Conservation (phyloP, 2,329 filamentous ascomycete species). For the Cyclaneusma minus region DNA sequence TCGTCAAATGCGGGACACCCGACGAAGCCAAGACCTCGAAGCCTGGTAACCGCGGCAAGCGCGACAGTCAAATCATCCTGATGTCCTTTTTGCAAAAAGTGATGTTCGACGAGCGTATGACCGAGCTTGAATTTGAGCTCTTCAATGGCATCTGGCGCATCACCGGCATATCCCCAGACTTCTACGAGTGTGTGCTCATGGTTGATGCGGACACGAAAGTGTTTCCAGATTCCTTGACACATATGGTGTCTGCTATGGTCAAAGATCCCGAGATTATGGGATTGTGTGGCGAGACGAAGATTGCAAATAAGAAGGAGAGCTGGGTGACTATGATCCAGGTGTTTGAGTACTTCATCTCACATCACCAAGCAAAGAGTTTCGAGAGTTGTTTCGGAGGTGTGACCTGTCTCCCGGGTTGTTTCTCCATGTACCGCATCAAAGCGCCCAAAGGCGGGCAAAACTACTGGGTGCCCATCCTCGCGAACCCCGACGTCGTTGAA, state of each 20-base stretch:
- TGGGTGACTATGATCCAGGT: constrained; percentile 99
- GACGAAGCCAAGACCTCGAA: constrained; percentile 71
- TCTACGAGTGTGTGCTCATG: constrained; percentile 96
- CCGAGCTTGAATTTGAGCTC: constrained; percentile 97
- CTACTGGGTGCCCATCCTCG: constrained; percentile 98
- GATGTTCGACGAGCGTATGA: constrained; percentile 99
- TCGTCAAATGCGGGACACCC: constrained; percentile 91
- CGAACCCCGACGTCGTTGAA: constrained; percentile 96
- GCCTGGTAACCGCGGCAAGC: constrained; percentile 93
- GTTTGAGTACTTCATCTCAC: constrained; percentile 98
- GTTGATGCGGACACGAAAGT: constrained; percentile 98
- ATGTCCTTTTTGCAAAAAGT: constrained; percentile 99
- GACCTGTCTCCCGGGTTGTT: constrained; percentile 93
- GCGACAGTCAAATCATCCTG: constrained; percentile 95
- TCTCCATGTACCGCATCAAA: constrained; percentile 99
- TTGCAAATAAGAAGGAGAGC: constrained; percentile 88
- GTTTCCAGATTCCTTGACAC: constrained; percentile 93
- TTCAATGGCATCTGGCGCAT: constrained; percentile 99
- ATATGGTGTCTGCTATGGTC: constrained; percentile 99
- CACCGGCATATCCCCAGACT: constrained; percentile 94
- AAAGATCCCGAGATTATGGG: constrained; percentile 99
- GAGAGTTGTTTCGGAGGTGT: constrained; percentile 98
- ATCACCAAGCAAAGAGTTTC: constrained; percentile 92
- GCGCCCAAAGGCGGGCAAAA: constrained; percentile 96
- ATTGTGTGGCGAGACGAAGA: constrained; percentile 96